Evolutionary conservation across 2,329 filamentous ascomycete genomes (phyloP).

Genomic region (Fonsecaea erecta): DNA sequence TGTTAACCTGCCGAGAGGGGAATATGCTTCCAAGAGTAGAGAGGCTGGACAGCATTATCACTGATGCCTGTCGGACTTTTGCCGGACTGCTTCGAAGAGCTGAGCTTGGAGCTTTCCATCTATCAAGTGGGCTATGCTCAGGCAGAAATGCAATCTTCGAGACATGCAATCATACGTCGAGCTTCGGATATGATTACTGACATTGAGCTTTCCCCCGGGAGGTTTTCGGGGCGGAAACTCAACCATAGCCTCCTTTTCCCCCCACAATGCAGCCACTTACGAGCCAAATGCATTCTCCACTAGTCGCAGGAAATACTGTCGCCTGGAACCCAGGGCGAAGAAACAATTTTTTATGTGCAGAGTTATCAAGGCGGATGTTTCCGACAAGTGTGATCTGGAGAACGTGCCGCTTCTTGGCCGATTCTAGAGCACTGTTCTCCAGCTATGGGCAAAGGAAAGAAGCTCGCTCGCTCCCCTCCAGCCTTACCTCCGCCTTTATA

Average conservation of each 20-base stretch:
- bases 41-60: too few species aligned
- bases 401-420: not conserved
- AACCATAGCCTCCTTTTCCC: not conserved
- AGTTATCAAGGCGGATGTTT: not conserved
- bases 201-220: not conserved
- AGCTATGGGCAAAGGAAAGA: constrained; percentile 8
- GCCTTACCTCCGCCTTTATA: not conserved
- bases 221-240: not conserved
- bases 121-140: not conserved
- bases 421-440: not conserved
- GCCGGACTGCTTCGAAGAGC: not conserved
- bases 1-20: too few species aligned
- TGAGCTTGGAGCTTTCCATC: not conserved
- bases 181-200: not conserved
- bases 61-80: not conserved
- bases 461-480: not conserved
- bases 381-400: not conserved
- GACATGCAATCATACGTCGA: not conserved
- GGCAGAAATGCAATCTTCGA: not conserved
- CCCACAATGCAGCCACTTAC: not conserved
- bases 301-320: not conserved
- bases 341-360: not conserved
- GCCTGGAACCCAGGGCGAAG: not conserved
- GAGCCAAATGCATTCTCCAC: not conserved
- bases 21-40: too few species aligned